A percentile compares a stretch with the other conserved stretches of the same genome.
These are phyloP conservation scores for Citropsis articulata DNA, from an alignment of 345 rosid species.

Conservation along the genomic window DNA sequence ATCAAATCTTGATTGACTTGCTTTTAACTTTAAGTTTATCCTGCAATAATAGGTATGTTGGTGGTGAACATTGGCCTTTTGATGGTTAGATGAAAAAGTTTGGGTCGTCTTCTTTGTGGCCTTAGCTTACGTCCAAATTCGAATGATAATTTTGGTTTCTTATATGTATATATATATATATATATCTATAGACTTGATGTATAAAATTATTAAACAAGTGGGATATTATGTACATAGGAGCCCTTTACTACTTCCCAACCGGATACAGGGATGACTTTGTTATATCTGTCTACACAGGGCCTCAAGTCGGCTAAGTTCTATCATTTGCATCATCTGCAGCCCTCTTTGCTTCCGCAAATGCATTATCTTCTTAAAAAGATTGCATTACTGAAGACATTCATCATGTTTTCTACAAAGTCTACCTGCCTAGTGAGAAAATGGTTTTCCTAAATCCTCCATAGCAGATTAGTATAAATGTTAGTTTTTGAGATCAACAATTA, in stretches of 20 bases:
- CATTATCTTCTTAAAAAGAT: neutral
- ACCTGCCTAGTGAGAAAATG: neutral
- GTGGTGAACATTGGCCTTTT: neutral
- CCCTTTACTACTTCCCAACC: neutral
- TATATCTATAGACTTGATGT: neutral
- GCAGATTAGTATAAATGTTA: neutral
- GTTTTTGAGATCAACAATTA: neutral
- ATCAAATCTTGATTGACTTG: conserved; percentile 5
- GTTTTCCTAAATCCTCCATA: neutral
- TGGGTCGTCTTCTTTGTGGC: neutral
- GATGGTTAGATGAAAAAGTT: neutral
- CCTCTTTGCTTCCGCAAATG: neutral
- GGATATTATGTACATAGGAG: neutral
- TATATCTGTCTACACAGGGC: neutral
- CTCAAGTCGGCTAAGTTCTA: neutral
- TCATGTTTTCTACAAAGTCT: neutral
- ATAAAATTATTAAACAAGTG: neutral
- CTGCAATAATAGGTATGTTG: neutral
- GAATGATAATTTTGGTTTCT: conserved; percentile 1
- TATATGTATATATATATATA: neutral
- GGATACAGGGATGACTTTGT: neutral
- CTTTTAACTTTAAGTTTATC: neutral
- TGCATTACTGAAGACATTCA: neutral
- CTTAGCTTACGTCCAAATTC: neutral
- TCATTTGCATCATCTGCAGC: neutral